These are phyloP conservation scores for Thuidium tamariscinum DNA, from an alignment of 225 moss, liverwort and hornwort species.

Conservation along the genomic window DNA sequence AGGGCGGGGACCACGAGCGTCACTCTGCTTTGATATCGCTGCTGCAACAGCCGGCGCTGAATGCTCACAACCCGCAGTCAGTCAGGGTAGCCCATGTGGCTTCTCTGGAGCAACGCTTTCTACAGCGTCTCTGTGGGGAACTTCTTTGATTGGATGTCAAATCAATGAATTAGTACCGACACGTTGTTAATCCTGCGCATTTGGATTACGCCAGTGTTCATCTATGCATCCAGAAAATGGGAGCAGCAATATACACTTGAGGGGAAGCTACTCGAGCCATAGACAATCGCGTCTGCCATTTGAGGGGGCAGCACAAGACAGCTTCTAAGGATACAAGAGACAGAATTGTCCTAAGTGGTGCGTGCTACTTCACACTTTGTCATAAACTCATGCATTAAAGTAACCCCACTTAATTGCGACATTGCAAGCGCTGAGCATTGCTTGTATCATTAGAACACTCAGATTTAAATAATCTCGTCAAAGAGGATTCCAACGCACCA, in stretches of 20 bases:
- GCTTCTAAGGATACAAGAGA: background rate
- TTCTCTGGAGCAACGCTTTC: constrained; percentile 85
- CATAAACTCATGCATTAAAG: background rate
- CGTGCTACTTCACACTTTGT: background rate
- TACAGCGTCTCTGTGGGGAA: constrained; percentile 84
- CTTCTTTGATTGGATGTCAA: constrained; percentile 23
- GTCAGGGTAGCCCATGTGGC: constrained; percentile 82
- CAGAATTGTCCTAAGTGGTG: background rate
- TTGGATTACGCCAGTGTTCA: background rate
- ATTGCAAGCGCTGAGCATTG: background rate
- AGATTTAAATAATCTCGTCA: background rate
- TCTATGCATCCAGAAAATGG: background rate
- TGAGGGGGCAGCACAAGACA: background rate
- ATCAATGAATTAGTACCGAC: background rate
- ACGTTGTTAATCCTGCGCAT: background rate
- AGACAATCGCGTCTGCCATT: background rate
- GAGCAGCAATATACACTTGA: background rate
- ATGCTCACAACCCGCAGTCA: constrained; percentile 87
- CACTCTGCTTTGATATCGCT: constrained; percentile 67
- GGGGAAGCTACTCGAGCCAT: background rate
- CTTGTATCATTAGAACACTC: background rate
- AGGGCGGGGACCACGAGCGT: constrained; percentile 84
- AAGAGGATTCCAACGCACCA: background rate
- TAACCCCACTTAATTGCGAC: background rate
- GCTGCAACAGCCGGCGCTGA: constrained; percentile 94